Conservation (phyloP, 2,329 filamentous ascomycete species). For the Fusarium praegraminearum region DNA sequence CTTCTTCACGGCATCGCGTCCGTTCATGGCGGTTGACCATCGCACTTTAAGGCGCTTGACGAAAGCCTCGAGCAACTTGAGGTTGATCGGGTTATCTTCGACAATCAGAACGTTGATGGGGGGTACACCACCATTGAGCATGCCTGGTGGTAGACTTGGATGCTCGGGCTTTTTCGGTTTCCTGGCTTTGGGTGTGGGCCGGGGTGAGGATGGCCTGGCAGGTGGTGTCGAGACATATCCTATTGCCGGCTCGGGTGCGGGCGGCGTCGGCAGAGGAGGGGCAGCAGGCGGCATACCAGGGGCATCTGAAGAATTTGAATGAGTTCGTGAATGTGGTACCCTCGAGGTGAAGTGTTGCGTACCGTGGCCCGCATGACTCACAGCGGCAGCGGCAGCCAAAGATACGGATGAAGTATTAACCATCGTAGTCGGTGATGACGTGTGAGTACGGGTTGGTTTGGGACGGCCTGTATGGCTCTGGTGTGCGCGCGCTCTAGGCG, state of each 20-base stretch:
- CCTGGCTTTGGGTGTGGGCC: constrained; percentile 59
- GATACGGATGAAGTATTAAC: constrained; percentile 58
- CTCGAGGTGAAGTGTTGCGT: constrained; percentile 54
- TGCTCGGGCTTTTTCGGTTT: constrained; percentile 66
- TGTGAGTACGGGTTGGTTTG: constrained; percentile 76
- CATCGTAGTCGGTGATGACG: constrained; percentile 81
- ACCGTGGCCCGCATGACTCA: constrained; percentile 49
- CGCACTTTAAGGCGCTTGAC: constrained; percentile 96
- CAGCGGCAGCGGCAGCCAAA: constrained; percentile 49
- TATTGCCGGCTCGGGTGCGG: constrained; percentile 61
- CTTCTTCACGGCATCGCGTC: constrained; percentile 90
- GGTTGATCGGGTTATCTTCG: constrained; percentile 98
- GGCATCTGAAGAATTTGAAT: constrained; percentile 70
- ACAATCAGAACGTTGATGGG: constrained; percentile 98
- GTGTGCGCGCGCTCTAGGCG: constrained; percentile 71
- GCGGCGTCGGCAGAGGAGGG: constrained; percentile 63
- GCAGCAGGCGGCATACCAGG: constrained; percentile 59
- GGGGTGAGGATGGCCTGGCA: constrained; percentile 62
- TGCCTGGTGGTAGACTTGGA: constrained; percentile 67
- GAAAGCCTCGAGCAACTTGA: constrained; percentile 92
- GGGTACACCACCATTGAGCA: constrained; percentile 85
- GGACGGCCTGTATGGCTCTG: constrained; percentile 70
- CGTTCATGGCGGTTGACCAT: constrained; percentile 98
- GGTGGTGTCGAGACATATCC: constrained; percentile 66
- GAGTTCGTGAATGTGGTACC: constrained; percentile 66